phyloP scores from a whole-genome alignment of 1,284 basidiomycete genomes.

The Ustanciosporium gigantosporum region DNA sequence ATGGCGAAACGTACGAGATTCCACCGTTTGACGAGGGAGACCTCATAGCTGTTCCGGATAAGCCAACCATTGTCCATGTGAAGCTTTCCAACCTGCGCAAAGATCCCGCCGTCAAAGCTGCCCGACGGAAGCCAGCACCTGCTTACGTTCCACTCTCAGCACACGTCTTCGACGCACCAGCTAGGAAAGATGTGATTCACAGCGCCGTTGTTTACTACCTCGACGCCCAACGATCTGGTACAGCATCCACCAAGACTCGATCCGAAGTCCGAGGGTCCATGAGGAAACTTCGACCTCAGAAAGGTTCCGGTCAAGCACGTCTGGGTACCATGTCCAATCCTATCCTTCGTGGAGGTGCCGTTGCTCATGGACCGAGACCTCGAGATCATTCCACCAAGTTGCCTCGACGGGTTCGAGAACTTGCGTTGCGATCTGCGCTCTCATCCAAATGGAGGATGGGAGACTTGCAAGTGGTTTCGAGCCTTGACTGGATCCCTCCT shows the following conservation, averaged over 20 bases:
- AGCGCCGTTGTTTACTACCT: constrained; percentile 87
- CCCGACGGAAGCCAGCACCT: not conserved
- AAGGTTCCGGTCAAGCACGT: constrained; percentile 86
- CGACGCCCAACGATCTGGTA: constrained; percentile 83
- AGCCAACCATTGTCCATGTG: constrained; percentile 38
- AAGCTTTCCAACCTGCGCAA: constrained; percentile 32
- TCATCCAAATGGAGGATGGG: constrained; percentile 78
- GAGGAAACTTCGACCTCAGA: constrained; percentile 85
- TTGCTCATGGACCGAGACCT: constrained; percentile 85
- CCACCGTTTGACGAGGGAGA: constrained; percentile 28
- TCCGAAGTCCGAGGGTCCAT: constrained; percentile 86
- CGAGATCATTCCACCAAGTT: constrained; percentile 88
- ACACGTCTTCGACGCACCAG: constrained; percentile 77
- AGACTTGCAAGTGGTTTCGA: constrained; percentile 73
- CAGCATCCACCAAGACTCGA: constrained; percentile 88
- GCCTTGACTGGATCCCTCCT: constrained; percentile 63
- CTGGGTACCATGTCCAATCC: constrained; percentile 86
- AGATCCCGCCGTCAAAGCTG: not conserved
- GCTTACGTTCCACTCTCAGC: constrained; percentile 72
- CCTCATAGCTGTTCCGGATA: constrained; percentile 31
- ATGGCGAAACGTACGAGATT: constrained; percentile 17
- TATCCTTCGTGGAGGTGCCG: constrained; percentile 87
- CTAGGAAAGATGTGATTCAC: constrained; percentile 89
- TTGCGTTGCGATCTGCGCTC: constrained; percentile 88
- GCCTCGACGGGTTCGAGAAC: constrained; percentile 83